A percentile compares a stretch with the other conserved stretches of the same genome.
phyloP scores from a whole-genome alignment of 306 rosid genomes.

The Ochetophila trinervis region DNA sequence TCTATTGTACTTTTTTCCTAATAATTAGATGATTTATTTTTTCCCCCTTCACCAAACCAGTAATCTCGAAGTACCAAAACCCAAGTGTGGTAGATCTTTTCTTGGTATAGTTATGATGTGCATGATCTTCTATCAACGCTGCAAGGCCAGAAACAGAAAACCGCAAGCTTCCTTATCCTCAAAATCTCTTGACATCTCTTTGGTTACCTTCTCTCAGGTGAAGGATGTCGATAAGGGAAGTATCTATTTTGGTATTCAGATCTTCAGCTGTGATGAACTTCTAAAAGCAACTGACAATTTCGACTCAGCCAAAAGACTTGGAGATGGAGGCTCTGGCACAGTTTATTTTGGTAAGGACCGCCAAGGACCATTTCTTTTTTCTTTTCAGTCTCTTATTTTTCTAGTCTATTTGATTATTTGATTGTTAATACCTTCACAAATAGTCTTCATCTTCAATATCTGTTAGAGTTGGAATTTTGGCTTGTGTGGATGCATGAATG shows the following conservation, averaged over 20 bases:
- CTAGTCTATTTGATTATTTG: too few relatives aligned
- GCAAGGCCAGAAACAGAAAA: conserved; percentile 17
- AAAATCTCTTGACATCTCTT: conserved; percentile 37
- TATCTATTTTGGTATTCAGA: conserved; percentile 38
- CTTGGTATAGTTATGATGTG: neutral
- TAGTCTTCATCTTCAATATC: neutral
- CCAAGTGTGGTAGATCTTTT: conserved; percentile 26
- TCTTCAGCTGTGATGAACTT: conserved; percentile 62
- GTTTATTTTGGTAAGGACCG: conserved; percentile 80
- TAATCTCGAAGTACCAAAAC: conserved; percentile 3
- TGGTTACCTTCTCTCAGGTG: conserved; percentile 22
- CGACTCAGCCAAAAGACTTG: conserved; percentile 58
- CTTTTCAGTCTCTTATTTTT: too few relatives aligned
- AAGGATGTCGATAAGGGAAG: conserved; percentile 51
- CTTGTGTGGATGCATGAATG: too few relatives aligned
- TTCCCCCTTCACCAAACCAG: neutral
- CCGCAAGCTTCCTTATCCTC: conserved; percentile 25
- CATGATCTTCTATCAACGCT: conserved; percentile 1
- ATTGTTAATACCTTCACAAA: too few relatives aligned
- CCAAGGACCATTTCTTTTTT: too few relatives aligned
- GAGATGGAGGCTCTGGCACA: conserved; percentile 88
- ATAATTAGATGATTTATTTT: neutral
- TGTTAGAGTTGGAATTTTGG: too few relatives aligned
- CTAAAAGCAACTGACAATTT: conserved; percentile 65
- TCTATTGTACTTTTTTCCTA: neutral